Evolutionary conservation across 306 rosid species (phyloP).

Genomic region (Vigna angularis): DNA sequence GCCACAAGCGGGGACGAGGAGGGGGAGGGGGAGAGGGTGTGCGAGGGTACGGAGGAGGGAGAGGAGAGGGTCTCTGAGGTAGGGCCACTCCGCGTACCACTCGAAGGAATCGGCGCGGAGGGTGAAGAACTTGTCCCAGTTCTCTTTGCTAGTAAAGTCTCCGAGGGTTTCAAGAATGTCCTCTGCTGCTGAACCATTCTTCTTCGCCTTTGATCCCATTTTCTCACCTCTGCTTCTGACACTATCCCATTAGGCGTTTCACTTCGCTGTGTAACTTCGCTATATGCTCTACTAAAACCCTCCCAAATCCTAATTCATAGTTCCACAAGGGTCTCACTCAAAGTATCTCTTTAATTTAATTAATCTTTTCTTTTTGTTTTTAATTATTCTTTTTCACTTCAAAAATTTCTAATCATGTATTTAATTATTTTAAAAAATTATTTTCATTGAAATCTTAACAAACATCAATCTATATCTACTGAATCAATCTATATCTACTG

Average conservation of each 20-base stretch:
- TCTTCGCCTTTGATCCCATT: conserved; percentile 47
- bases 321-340: too few relatives aligned
- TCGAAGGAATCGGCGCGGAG: conserved; percentile 78
- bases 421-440: too few relatives aligned
- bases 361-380: too few relatives aligned
- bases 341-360: too few relatives aligned
- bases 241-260: not conserved
- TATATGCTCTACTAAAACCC: too few relatives aligned
- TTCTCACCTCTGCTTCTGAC: not conserved
- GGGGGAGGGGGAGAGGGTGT: conserved; percentile 44
- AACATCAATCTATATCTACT: too few relatives aligned
- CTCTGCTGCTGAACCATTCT: conserved; percentile 20
- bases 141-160: conserved; percentile 91
- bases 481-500: too few relatives aligned
- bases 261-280: not conserved
- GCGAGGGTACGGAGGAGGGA: conserved; percentile 51
- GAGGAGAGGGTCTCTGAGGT: conserved; percentile 66
- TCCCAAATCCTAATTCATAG: too few relatives aligned
- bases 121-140: conserved; percentile 96
- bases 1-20: conserved; percentile 91
- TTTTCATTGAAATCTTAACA: too few relatives aligned
- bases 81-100: conserved; percentile 92
- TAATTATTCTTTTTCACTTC: too few relatives aligned
- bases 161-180: conserved; percentile 77
- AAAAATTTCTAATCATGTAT: too few relatives aligned